These are phyloP conservation scores for Furcasterigmium furcatum DNA, from an alignment of 2,329 filamentous ascomycete species.

Conservation along the genomic window DNA sequence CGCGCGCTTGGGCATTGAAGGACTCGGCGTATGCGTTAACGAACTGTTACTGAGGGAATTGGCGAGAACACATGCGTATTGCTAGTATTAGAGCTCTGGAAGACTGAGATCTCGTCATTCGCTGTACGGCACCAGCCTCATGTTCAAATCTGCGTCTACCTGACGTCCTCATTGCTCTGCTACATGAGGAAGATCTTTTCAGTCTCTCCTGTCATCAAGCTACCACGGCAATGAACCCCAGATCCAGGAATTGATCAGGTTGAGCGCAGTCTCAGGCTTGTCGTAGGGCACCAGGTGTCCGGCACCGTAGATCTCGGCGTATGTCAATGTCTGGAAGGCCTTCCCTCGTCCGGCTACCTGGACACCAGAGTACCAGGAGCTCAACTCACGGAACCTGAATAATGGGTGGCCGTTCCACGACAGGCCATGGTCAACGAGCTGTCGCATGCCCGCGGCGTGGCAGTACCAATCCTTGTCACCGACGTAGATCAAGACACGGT, in stretches of 20 bases:
- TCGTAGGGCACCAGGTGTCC: conserved; percentile 4
- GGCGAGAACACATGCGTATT: no score
- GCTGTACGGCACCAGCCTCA: no score
- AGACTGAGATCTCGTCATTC: no score
- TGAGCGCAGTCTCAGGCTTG: background rate
- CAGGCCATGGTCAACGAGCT: conserved; percentile 3
- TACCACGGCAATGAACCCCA: no score
- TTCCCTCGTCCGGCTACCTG: conserved; percentile 1
- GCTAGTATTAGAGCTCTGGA: no score
- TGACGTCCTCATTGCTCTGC: no score
- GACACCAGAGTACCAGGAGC: conserved; percentile 1
- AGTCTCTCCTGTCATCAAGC: no score
- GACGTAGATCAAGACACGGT: conserved; percentile 3
- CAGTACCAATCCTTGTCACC: conserved; percentile 6
- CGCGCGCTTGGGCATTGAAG: no score
- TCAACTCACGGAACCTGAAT: conserved; percentile 2
- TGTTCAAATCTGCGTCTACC: no score
- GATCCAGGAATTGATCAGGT: background rate
- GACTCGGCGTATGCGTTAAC: no score
- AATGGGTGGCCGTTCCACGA: conserved; percentile 3
- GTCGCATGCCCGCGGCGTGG: conserved; percentile 5
- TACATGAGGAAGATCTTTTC: no score
- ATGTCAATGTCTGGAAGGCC: background rate
- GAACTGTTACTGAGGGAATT: no score
- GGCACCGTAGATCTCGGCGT: conserved; percentile 3